Evolutionary conservation across 768 basidiomycete genomes (phyloP), one percentile per base, ranked within the genome.

Genomic region (Amanita molliuscula): DNA sequence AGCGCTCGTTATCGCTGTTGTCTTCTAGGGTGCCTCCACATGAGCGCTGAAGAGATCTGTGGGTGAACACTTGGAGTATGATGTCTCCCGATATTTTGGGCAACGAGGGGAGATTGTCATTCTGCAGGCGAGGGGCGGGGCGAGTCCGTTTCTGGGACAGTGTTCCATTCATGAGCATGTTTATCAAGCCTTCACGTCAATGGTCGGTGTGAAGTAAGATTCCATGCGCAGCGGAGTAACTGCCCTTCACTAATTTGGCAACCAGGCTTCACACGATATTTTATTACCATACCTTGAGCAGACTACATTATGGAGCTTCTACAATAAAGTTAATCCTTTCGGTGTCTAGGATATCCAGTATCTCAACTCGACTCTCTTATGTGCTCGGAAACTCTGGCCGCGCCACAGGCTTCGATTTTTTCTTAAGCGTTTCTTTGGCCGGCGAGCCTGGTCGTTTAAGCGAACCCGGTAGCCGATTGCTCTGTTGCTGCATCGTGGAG

Each of bases 51-150:
- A 88, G 69, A 16, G 83, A 83, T 56, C 65, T 72, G 60, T 88
- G 85, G 10, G 82, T 85, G 57, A 76, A 86, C 47, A 85, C 79
- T 56, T 83, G 76, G 47, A 88, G 73, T 55, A 80, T 67, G 33
- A 78, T 65, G 45, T 82, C 77, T 26, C 69, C 67, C 51, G 53
- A 58, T 44, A 77, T 67, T 59, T 67, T 70, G 40, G 78, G 84
- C 53, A 77, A 60, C 20, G 67, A 66, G 44, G 73, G 76, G 46
- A 65, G 38, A 21, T 40, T 40, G 38, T 40, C 38, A 1, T 40
- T 58, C 50, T 56, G 61, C 35, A 25, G 15, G 3, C n/a, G 42
- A 26, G 42, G 26, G 28, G 8, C 25, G 3, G 51, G 25, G 44
- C 51, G 51, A 21, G 31, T 34, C 36, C 51, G 34, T 38, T 52